phyloP scores from a whole-genome alignment of 1,139 yeast species.

The Pichia sp. region DNA sequence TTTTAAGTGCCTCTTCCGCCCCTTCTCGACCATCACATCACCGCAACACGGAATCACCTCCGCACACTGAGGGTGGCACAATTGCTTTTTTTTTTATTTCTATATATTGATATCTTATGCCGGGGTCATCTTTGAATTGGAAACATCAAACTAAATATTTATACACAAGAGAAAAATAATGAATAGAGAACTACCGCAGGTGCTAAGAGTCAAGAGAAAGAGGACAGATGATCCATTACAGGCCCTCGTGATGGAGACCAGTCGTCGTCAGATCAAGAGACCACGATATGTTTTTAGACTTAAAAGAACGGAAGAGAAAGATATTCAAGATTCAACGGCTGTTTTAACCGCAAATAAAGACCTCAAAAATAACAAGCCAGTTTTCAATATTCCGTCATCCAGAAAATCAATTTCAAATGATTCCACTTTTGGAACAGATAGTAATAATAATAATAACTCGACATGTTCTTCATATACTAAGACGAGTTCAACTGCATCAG shows the following conservation, averaged over 20 bases:
- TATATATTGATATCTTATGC: too few relatives aligned
- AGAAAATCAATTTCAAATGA: not conserved
- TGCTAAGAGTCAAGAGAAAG: constrained; percentile 77
- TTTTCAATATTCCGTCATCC: constrained; percentile 12
- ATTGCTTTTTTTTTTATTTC: too few relatives aligned
- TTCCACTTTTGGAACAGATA: not conserved
- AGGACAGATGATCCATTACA: constrained; percentile 82
- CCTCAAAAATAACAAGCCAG: constrained; percentile 10
- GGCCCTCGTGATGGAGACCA: constrained; percentile 43
- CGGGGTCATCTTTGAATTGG: too few relatives aligned
- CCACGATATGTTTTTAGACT: constrained; percentile 46
- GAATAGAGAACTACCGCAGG: constrained; percentile 38
- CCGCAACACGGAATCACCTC: too few relatives aligned
- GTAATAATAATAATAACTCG: not conserved
- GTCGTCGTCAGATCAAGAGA: constrained; percentile 26
- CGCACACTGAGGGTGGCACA: too few relatives aligned
- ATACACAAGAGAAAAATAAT: not conserved
- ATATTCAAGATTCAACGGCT: constrained; percentile 17
- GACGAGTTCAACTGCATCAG: too few relatives aligned
- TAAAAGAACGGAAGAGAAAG: constrained; percentile 54
- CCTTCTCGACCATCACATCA: too few relatives aligned
- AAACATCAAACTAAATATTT: too few relatives aligned
- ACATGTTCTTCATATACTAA: too few relatives aligned
- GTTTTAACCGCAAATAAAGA: constrained; percentile 17
- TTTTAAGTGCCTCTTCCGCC: too few relatives aligned